Evolutionary conservation across 202 grass and related monocot genomes (phyloP), one percentile per base, ranked within the genome.

Genomic region (Panicum hallii): DNA sequence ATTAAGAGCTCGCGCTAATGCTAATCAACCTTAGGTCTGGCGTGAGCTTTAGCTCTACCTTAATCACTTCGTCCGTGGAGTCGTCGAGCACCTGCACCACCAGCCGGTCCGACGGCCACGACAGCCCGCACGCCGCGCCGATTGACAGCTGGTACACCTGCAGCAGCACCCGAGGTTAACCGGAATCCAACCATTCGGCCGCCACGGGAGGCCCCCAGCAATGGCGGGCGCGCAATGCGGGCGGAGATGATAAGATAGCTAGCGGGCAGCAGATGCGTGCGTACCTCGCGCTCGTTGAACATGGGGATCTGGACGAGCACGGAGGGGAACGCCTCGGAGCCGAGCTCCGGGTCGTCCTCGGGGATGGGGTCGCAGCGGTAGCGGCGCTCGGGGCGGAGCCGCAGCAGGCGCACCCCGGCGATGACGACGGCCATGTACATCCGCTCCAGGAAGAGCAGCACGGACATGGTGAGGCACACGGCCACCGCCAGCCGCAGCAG

Each of bases 231-330:
- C 34, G 57, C 44, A 30, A 54, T 61, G 75, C 42, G n/a, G 20
- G 4, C 6, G 55, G 20, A 58, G 19, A 3, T 10, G 8, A 3
- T n/a, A 11, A 22, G 54, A n/a, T 3, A 3, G 54, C 2, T n/a
- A 32, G 32, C 32, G 32, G 32, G 54, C 16, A 54, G 52, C 2
- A 20, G 1, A 3, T 5, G 16, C n/a, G 57, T 11, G 3, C 6
- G 49, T 17, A 94, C 92, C 93, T 95, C 93, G 71, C 92, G 92
- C 82, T 95, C 93, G 83, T 95, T 95, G 89, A 92, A 99, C 96
- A 99, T 99, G 26, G 96, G 96, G 90, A 99, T 99, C 88, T 99
- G 96, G 66, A 99, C 71, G 71, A 99, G 96, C 20, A 99, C 96
- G 81, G 82, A 72, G 36, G 96, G 96, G 78, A 94, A 99, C 0